phyloP scores from a whole-genome alignment of 345 rosid species.

The Ceriops tagal region DNA sequence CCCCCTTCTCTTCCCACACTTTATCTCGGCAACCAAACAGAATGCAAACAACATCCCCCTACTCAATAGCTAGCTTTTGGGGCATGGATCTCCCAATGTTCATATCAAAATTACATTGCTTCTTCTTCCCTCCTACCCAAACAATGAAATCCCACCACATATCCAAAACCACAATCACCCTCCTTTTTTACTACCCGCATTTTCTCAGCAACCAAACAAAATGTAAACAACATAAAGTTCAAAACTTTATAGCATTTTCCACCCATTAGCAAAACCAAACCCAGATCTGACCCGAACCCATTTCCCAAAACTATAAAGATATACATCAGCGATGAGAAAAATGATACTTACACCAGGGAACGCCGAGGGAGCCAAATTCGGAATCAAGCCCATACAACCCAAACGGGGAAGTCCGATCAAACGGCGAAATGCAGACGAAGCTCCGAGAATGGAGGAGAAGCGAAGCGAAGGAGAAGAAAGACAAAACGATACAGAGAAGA shows the following conservation, averaged over 20 bases:
- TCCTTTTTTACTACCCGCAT: neutral
- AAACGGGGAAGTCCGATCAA: slow-evolving; percentile 61
- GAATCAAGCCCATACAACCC: slow-evolving; percentile 67
- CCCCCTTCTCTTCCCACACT: too few relatives aligned
- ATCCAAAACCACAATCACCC: too few relatives aligned
- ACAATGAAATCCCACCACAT: too few relatives aligned
- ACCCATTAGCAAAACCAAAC: neutral
- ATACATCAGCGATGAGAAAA: neutral
- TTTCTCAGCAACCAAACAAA: neutral
- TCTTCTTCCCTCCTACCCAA: too few relatives aligned
- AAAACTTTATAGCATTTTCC: neutral
- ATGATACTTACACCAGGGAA: slow-evolving; percentile 86
- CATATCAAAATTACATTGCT: too few relatives aligned
- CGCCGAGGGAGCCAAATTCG: slow-evolving; percentile 89
- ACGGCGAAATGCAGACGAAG: slow-evolving; percentile 69
- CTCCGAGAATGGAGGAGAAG: slow-evolving; percentile 26
- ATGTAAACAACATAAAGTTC: neutral
- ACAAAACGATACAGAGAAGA: slow-evolving; percentile 19
- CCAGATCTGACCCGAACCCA: slow-evolving; percentile 15
- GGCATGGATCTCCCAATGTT: too few relatives aligned
- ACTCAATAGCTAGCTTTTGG: too few relatives aligned
- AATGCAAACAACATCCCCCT: too few relatives aligned
- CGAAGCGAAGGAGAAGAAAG: slow-evolving; percentile 7
- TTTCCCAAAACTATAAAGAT: neutral
- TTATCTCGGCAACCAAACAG: too few relatives aligned